Conservation (phyloP, 768 basidiomycete species). For the Mycena rosella region DNA sequence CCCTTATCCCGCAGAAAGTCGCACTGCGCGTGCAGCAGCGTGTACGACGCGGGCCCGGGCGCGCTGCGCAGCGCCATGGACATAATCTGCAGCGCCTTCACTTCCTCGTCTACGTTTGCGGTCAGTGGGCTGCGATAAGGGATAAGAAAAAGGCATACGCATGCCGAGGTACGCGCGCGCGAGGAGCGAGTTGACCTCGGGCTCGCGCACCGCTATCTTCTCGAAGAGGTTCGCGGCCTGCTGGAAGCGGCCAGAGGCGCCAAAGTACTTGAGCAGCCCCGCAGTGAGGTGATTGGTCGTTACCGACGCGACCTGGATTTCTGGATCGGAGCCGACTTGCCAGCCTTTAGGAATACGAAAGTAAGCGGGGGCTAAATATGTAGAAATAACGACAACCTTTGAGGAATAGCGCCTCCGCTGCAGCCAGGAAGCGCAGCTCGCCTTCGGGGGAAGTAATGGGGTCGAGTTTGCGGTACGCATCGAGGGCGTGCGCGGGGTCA, state of each 20-base stretch:
- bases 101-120: constrained; percentile 89
- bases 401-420: constrained; percentile 88
- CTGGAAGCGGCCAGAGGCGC: constrained; percentile 89
- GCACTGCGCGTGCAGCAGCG: constrained; percentile 93
- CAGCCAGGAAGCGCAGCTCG: constrained; percentile 91
- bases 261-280: constrained; percentile 97
- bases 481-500: constrained; percentile 90
- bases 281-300: constrained; percentile 97
- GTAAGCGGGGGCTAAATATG: background rate
- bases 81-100: constrained; percentile 97
- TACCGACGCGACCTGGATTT: constrained; percentile 97
- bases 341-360: constrained; percentile 72
- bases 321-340: constrained; percentile 98
- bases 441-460: constrained; percentile 92
- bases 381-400: constrained; percentile 64
- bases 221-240: constrained; percentile 95
- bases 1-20: constrained; percentile 93
- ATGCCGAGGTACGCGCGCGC: constrained; percentile 95
- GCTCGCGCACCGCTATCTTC: constrained; percentile 86
- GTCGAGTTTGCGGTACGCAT: constrained; percentile 95
- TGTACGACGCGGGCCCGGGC: constrained; percentile 84
- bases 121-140: background rate
- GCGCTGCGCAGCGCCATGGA: constrained; percentile 83
- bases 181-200: constrained; percentile 89
- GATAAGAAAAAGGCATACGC: constrained; percentile 71